Percentiles rank a stretch among this genome's conserved stretches.
phyloP scores from a whole-genome alignment of 768 basidiomycete genomes.

The Lactarius tabidus region DNA sequence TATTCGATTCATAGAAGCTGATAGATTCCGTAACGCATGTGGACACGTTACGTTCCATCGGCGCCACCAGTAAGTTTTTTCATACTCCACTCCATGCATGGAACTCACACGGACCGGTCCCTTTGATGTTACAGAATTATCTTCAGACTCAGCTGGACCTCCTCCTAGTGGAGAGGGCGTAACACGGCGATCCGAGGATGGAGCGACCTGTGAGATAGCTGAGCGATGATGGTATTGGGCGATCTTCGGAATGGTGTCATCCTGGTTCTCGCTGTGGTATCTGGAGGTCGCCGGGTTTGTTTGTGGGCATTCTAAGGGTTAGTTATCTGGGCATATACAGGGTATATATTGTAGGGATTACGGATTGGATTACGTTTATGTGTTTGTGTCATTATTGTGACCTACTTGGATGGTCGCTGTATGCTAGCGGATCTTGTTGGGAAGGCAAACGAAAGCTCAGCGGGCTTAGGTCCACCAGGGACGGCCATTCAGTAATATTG shows the following conservation, averaged over 20 bases:
- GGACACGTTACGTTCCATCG: conserved; percentile 4
- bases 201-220: background rate
- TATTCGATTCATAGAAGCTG: background rate
- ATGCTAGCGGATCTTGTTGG: conserved; percentile 15
- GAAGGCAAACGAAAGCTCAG: conserved; percentile 22
- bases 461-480: conserved; percentile 1
- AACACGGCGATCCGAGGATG: background rate
- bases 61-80: conserved; percentile 16
- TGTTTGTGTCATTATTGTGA: conserved; percentile 5
- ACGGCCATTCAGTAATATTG: conserved; percentile 3
- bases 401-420: conserved; percentile 11
- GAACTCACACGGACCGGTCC: conserved; percentile 16
- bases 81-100: background rate
- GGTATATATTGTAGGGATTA: conserved; percentile 13
- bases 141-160: background rate
- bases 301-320: conserved; percentile 12
- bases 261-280: conserved; percentile 21
- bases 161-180: background rate
- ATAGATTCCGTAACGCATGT: conserved; percentile 5
- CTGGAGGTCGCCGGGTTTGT: conserved; percentile 27
- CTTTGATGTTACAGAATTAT: background rate
- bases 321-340: background rate
- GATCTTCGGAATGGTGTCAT: conserved; percentile 21
- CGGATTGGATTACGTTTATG: conserved; percentile 7
- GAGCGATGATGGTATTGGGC: conserved; percentile 26